These are phyloP conservation scores for Spizellomyces punctatus DNA, from an alignment of 192 early-diverging fungal genomes.

Conservation along the genomic window DNA sequence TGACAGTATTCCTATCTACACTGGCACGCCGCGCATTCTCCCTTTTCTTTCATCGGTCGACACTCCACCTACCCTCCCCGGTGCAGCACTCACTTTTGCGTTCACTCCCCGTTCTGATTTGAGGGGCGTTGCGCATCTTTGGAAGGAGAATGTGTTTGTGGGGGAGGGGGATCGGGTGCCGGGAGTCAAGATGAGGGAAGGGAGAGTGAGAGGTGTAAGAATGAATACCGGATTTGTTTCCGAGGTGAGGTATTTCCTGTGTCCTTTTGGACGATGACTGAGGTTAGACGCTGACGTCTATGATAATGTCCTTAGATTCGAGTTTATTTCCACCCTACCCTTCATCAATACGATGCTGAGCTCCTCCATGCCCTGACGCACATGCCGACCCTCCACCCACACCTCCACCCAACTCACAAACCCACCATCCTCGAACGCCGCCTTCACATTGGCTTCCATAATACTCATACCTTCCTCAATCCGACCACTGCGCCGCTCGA, in stretches of 20 bases:
- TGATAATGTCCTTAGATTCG: slow-evolving; percentile 22
- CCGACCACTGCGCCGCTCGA: slow-evolving; percentile 16
- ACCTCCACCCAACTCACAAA: not conserved
- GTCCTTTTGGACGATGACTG: no score
- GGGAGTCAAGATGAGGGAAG: slow-evolving; percentile 24
- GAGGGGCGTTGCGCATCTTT: slow-evolving; percentile 29
- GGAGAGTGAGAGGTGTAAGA: slow-evolving; percentile 15
- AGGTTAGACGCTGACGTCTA: not conserved
- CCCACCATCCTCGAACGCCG: slow-evolving; percentile 47
- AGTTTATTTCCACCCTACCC: slow-evolving; percentile 20
- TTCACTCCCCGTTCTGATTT: slow-evolving; percentile 43
- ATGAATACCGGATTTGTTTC: slow-evolving; percentile 19
- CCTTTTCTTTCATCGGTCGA: slow-evolving; percentile 36
- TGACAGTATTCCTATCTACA: slow-evolving; percentile 41
- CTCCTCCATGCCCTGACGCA: no score
- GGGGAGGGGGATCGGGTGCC: slow-evolving; percentile 37
- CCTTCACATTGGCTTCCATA: slow-evolving; percentile 55
- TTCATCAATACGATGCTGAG: slow-evolving; percentile 30
- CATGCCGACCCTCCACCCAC: no score
- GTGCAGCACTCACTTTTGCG: slow-evolving; percentile 39
- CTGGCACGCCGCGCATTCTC: slow-evolving; percentile 44
- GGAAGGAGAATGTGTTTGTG: slow-evolving; percentile 50
- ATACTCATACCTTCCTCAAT: slow-evolving; percentile 45
- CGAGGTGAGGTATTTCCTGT: slow-evolving; percentile 17
- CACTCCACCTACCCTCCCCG: slow-evolving; percentile 32